Evolutionary conservation across 2,329 filamentous ascomycete species (phyloP).

Genomic region (Elsinoe ampelina): DNA sequence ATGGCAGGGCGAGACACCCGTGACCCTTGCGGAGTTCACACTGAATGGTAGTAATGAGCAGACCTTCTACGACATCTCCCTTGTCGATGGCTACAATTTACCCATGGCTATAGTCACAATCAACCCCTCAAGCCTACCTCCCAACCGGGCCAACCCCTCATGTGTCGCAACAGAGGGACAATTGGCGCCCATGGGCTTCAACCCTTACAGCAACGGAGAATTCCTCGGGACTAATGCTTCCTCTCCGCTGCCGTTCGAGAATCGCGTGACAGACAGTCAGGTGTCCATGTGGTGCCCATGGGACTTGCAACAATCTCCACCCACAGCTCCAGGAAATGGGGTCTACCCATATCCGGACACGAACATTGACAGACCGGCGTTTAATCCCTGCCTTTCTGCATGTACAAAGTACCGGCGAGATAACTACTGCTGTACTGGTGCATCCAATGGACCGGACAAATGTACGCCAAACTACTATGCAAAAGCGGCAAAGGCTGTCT

Average conservation of each 20-base stretch:
- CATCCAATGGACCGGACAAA: slow-evolving; percentile 51
- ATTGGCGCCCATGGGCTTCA: slow-evolving; percentile 36
- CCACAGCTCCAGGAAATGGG: slow-evolving; percentile 61
- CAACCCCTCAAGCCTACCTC: slow-evolving; percentile 51
- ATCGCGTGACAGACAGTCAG: slow-evolving; percentile 45
- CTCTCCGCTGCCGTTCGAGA: slow-evolving; percentile 60
- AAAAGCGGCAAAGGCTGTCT: slow-evolving; percentile 60
- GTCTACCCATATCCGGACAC: slow-evolving; percentile 75
- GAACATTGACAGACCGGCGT: slow-evolving; percentile 58
- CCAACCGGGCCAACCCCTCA: slow-evolving; percentile 65
- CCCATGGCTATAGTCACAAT: slow-evolving; percentile 51
- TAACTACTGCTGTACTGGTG: slow-evolving; percentile 66
- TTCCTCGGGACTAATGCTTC: slow-evolving; percentile 54
- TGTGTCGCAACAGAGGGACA: slow-evolving; percentile 65
- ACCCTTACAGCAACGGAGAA: slow-evolving; percentile 45
- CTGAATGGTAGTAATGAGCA: slow-evolving; percentile 58
- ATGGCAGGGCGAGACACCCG: slow-evolving; percentile 57
- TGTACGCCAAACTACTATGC: slow-evolving; percentile 63
- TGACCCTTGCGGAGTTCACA: slow-evolving; percentile 73
- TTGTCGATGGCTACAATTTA: slow-evolving; percentile 78
- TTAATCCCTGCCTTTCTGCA: slow-evolving; percentile 69
- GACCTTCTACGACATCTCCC: slow-evolving; percentile 75
- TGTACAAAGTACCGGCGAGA: slow-evolving; percentile 60
- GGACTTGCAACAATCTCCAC: slow-evolving; percentile 61
- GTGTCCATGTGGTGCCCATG: slow-evolving; percentile 70